A percentile compares a stretch with the other conserved stretches of the same genome.
These are phyloP conservation scores for Arabis alpina DNA, from an alignment of 345 rosid species.

Conservation along the genomic window DNA sequence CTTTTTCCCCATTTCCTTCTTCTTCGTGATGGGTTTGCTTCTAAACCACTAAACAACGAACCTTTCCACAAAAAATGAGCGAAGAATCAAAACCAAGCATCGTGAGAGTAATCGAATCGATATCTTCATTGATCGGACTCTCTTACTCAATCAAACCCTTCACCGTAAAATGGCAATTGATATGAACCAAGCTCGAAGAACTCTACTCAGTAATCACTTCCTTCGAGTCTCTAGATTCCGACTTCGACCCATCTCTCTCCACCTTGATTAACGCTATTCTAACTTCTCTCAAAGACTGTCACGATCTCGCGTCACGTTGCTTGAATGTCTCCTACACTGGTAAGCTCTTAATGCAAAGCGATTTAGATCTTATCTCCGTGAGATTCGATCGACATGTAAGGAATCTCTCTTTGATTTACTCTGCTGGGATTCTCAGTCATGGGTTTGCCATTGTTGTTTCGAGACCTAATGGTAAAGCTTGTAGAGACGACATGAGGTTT, in stretches of 20 bases:
- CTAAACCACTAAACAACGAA: background rate
- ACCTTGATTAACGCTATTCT: slow-evolving; percentile 50
- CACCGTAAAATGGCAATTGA: slow-evolving; percentile 70
- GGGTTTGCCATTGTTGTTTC: slow-evolving; percentile 86
- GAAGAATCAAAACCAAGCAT: slow-evolving; percentile 7
- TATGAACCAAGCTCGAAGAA: slow-evolving; percentile 67
- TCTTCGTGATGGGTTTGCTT: slow-evolving; percentile 14
- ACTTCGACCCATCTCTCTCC: slow-evolving; percentile 47
- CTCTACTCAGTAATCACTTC: slow-evolving; percentile 57
- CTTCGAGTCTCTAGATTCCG: slow-evolving; percentile 52
- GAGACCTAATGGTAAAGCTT: slow-evolving; percentile 61
- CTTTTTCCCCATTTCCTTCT: background rate
- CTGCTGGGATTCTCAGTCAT: slow-evolving; percentile 62
- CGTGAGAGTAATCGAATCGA: slow-evolving; percentile 44
- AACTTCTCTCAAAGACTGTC: slow-evolving; percentile 52
- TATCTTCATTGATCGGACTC: slow-evolving; percentile 58
- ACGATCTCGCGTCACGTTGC: slow-evolving; percentile 73
- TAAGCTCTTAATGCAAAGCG: slow-evolving; percentile 96
- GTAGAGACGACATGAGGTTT: slow-evolving; percentile 85
- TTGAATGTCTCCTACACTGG: slow-evolving; percentile 76
- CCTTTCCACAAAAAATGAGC: slow-evolving; percentile 7
- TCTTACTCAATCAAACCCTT: slow-evolving; percentile 65
- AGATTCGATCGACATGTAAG: slow-evolving; percentile 60
- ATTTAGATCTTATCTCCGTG: slow-evolving; percentile 65
- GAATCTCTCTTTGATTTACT: slow-evolving; percentile 63